Percentiles rank a stretch among this genome's conserved stretches.
phyloP scores from a whole-genome alignment of 31 red algal genomes.

The Porphyra umbilicalis region DNA sequence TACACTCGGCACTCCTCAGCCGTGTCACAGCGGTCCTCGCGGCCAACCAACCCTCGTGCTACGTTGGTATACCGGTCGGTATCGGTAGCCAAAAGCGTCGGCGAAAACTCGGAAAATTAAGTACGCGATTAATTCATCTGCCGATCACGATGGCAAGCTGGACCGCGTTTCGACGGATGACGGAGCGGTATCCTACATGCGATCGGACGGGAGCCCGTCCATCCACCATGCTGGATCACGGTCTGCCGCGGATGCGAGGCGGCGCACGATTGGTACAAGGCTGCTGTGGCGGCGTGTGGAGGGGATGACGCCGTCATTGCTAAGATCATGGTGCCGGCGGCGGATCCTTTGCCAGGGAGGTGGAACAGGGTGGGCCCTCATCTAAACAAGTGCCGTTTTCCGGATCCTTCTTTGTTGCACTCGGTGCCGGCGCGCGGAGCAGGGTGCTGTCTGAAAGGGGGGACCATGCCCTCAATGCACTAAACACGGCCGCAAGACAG shows the following conservation, averaged over 20 bases:
- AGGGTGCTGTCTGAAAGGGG: neutral
- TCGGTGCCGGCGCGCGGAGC: neutral
- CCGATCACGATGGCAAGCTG: neutral
- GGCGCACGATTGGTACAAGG: neutral
- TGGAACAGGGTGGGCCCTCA: neutral
- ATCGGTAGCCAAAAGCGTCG: neutral
- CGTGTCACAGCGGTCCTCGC: no score
- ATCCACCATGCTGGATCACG: neutral
- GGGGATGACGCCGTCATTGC: neutral
- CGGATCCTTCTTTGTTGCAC: neutral
- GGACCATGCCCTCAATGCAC: no score
- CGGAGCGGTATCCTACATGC: neutral
- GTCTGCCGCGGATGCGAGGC: neutral
- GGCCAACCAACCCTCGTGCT: no score
- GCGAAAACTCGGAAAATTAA: neutral
- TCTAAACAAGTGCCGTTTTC: neutral
- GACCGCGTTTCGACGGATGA: neutral
- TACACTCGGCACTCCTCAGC: no score
- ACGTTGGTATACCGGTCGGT: neutral
- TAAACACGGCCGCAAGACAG: no score
- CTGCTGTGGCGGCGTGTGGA: neutral
- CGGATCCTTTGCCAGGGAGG: neutral
- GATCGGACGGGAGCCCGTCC: neutral
- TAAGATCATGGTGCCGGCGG: neutral
- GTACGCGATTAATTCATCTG: neutral